These are phyloP conservation scores for Claviceps quebecensis DNA, from an alignment of 2,329 filamentous ascomycete species.

Conservation along the genomic window DNA sequence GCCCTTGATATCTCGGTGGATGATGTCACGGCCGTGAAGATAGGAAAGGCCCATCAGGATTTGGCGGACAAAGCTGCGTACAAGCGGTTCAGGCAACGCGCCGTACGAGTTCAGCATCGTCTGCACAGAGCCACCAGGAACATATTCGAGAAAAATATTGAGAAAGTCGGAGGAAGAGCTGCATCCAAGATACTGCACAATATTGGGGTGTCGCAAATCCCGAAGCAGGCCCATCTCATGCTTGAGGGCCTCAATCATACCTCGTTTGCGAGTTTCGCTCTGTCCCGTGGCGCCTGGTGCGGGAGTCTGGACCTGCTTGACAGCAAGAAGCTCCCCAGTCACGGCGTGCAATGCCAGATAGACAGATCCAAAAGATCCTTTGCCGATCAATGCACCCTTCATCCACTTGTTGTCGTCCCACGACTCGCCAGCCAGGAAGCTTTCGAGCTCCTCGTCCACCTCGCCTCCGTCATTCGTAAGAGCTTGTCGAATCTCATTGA, in stretches of 20 bases:
- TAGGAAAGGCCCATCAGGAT: constrained; percentile 88
- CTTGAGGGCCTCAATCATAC: constrained; percentile 95
- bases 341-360: constrained; percentile 91
- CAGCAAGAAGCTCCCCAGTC: constrained; percentile 91
- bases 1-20: constrained; percentile 97
- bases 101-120: constrained; percentile 99
- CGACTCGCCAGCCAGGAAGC: constrained; percentile 82
- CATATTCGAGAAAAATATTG: constrained; percentile 99
- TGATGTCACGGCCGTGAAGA: constrained; percentile 87
- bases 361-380: constrained; percentile 91
- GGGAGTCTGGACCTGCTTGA: constrained; percentile 93
- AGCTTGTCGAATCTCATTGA: constrained; percentile 73
- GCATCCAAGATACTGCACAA: constrained; percentile 94
- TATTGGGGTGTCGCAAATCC: constrained; percentile 89
- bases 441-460: constrained; percentile 73
- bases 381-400: constrained; percentile 94
- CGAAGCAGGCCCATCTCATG: constrained; percentile 89
- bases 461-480: constrained; percentile 87
- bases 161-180: constrained; percentile 81
- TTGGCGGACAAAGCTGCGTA: constrained; percentile 92
- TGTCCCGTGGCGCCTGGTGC: constrained; percentile 63
- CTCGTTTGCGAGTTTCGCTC: constrained; percentile 83
- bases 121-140: constrained; percentile 90
- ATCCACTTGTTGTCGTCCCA: constrained; percentile 99
- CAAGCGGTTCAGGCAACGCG: constrained; percentile 80